Percentiles rank a stretch among this genome's conserved stretches.
phyloP scores from a whole-genome alignment of 75 land plant genomes.

The Sequoia sempervirens region DNA sequence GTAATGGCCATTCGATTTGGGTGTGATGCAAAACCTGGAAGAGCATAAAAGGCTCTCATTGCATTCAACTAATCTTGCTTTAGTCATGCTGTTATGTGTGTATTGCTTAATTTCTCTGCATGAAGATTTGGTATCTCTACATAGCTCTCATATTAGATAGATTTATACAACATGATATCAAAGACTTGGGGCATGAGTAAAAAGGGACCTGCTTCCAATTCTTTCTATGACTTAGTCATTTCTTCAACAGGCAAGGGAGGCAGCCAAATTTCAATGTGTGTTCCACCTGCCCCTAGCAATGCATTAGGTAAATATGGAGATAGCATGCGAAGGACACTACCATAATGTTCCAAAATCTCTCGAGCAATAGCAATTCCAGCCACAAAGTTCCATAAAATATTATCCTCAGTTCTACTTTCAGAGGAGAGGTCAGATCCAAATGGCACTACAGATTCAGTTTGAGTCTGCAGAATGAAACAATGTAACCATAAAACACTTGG shows the following conservation, averaged over 20 bases:
- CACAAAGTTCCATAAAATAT: no score
- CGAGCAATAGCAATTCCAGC: not conserved
- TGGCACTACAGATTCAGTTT: not conserved
- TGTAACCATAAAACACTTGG: not conserved
- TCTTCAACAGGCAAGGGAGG: conserved; percentile 29
- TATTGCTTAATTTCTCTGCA: not conserved
- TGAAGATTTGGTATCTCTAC: not conserved
- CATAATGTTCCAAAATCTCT: conserved; percentile 82
- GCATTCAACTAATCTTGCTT: not conserved
- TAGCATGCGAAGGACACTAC: conserved; percentile 75
- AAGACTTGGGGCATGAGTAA: not conserved
- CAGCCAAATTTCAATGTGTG: conserved; percentile 84
- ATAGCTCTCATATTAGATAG: not conserved
- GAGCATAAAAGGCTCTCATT: not conserved
- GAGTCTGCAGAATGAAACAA: conserved; percentile 49
- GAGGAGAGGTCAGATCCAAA: no score
- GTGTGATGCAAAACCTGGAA: not conserved
- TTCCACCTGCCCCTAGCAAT: conserved; percentile 74
- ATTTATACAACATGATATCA: not conserved
- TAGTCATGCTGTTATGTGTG: not conserved
- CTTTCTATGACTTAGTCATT: not conserved
- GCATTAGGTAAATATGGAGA: conserved; percentile 67
- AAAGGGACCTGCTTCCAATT: not conserved
- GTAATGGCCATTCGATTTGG: not conserved
- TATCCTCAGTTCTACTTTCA: no score